phyloP scores from a whole-genome alignment of 257 asterid genomes.

The Penstemon newberryi region DNA sequence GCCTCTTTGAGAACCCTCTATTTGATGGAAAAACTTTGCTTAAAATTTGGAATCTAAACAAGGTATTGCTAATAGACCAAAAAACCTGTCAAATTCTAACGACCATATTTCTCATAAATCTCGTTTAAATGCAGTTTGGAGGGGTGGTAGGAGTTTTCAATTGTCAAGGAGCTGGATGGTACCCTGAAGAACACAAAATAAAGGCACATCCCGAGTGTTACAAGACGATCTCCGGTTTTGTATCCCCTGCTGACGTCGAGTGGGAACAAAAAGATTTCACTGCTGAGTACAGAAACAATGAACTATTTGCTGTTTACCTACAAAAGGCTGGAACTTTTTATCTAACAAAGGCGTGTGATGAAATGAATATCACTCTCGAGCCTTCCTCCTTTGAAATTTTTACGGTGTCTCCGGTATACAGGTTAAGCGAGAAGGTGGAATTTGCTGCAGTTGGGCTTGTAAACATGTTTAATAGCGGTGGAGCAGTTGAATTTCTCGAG shows the following conservation, averaged over 20 bases:
- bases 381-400: slow-evolving; percentile 38
- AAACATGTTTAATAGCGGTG: slow-evolving; percentile 44
- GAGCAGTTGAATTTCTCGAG: slow-evolving; percentile 33
- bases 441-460: slow-evolving; percentile 43
- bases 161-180: slow-evolving; percentile 58
- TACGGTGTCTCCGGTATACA: slow-evolving; percentile 31
- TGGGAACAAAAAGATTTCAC: slow-evolving; percentile 41
- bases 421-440: slow-evolving; percentile 7
- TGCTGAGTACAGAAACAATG: slow-evolving; percentile 17
- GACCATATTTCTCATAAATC: too few relatives aligned
- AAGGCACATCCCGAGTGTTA: slow-evolving; percentile 44
- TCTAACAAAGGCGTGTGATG: slow-evolving; percentile 29
- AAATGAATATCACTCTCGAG: slow-evolving; percentile 26
- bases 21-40: slow-evolving; percentile 44
- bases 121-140: slow-evolving; percentile 33
- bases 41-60: slow-evolving; percentile 51
- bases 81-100: too few relatives aligned
- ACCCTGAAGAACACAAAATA: slow-evolving; percentile 47
- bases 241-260: slow-evolving; percentile 38
- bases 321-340: slow-evolving; percentile 32
- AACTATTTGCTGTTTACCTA: slow-evolving; percentile 34
- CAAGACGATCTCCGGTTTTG: slow-evolving; percentile 33
- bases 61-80: slow-evolving; percentile 24
- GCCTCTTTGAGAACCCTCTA: slow-evolving; percentile 53
- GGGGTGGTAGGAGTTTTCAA: slow-evolving; percentile 50